Percentiles rank a stretch among this genome's conserved stretches.
Conservation (phyloP, 2,329 filamentous ascomycete species). For the Albifimbria verrucaria region DNA sequence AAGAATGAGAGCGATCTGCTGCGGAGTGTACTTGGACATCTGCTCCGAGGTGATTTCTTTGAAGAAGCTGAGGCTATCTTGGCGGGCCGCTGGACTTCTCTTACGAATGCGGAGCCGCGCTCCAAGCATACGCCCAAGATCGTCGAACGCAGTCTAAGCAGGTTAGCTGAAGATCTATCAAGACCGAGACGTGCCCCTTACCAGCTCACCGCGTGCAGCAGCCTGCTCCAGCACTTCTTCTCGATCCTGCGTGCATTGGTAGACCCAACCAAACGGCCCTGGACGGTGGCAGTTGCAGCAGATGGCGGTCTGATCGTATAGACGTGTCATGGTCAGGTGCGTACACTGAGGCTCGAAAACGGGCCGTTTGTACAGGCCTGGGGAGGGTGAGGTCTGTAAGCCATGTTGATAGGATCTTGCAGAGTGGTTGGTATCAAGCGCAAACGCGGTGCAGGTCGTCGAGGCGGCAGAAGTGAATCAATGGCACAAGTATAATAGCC, state of each 20-base stretch:
- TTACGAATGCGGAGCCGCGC: constrained; percentile 31
- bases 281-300: constrained; percentile 58
- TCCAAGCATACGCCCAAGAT: constrained; percentile 28
- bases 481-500: too few species aligned
- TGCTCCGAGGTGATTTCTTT: constrained; percentile 39
- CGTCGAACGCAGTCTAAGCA: constrained; percentile 28
- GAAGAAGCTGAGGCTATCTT: constrained; percentile 42
- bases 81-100: constrained; percentile 36
- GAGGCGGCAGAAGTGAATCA: too few species aligned
- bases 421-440: too few species aligned
- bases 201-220: constrained; percentile 17
- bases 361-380: constrained; percentile 8
- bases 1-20: constrained; percentile 46
- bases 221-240: constrained; percentile 36
- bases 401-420: constrained; percentile 6
- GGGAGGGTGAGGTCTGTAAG: neutral
- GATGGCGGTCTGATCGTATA: constrained; percentile 49
- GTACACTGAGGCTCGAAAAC: constrained; percentile 50
- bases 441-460: too few species aligned
- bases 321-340: constrained; percentile 64
- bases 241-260: constrained; percentile 66
- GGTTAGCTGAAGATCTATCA: constrained; percentile 4
- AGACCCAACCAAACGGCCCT: constrained; percentile 67
- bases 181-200: neutral
- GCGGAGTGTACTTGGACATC: constrained; percentile 40